A percentile compares a stretch with the other conserved stretches of the same genome.
Conservation (phyloP, 2,329 filamentous ascomycete species). For the Moelleriella libera region DNA sequence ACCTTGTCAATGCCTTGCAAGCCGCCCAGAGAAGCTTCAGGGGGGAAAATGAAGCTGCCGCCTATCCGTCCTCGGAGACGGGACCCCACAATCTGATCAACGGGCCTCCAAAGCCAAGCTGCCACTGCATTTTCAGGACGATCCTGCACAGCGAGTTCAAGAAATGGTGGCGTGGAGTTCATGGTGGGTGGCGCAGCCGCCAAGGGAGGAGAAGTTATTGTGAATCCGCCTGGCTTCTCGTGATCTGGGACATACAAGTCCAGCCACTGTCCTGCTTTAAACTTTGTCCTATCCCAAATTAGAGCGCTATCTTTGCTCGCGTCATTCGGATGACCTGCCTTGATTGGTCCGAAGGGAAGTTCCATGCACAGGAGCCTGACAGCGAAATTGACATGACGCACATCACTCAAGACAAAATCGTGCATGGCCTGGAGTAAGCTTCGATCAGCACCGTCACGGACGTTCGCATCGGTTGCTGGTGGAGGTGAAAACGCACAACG, state of each 20-base stretch:
- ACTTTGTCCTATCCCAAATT: conserved; percentile 20
- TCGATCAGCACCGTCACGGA: too few species aligned
- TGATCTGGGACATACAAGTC: conserved; percentile 64
- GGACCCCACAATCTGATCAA: conserved; percentile 39
- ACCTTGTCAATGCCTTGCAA: conserved; percentile 38
- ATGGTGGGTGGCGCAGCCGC: conserved; percentile 24
- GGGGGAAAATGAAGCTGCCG: conserved; percentile 71
- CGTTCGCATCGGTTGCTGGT: too few species aligned
- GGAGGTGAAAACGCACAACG: too few species aligned
- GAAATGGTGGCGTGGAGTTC: conserved; percentile 24
- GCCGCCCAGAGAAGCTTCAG: conserved; percentile 18
- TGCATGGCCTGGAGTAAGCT: too few species aligned
- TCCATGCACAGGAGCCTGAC: too few species aligned
- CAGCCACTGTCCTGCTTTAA: conserved; percentile 77
- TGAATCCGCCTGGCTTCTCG: conserved; percentile 68
- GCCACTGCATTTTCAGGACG: conserved; percentile 59
- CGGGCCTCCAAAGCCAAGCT: conserved; percentile 57
- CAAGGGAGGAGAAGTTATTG: conserved; percentile 64
- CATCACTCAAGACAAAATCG: too few species aligned
- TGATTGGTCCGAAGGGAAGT: too few species aligned
- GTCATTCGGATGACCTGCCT: too few species aligned
- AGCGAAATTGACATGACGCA: too few species aligned
- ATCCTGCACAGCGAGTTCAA: conserved; percentile 68
- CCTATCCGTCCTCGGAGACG: conserved; percentile 58
- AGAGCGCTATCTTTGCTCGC: too few species aligned